A percentile compares a stretch with the other conserved stretches of the same genome.
phyloP scores from a whole-genome alignment of 257 asterid species.

The Datura wrightii region DNA sequence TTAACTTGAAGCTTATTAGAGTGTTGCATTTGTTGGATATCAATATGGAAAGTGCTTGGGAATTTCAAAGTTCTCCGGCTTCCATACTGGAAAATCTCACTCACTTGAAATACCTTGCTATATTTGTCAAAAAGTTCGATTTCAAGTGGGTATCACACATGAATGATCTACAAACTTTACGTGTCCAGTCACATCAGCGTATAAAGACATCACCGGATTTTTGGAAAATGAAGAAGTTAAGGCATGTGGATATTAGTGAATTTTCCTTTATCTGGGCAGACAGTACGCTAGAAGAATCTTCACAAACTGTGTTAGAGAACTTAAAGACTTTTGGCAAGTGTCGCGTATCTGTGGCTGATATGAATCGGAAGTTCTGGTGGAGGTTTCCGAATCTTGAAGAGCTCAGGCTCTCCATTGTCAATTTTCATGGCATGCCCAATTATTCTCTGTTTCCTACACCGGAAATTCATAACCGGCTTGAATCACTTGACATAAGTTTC shows the following conservation, averaged over 20 bases:
- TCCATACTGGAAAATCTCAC: background rate
- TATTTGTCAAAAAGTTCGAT: background rate
- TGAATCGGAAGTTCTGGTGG: conserved; percentile 31
- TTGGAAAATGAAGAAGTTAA: conserved; percentile 29
- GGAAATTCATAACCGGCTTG: background rate
- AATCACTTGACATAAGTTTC: conserved; percentile 22
- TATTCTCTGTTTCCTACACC: conserved; percentile 16
- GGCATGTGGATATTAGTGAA: conserved; percentile 15
- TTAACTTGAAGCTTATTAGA: background rate
- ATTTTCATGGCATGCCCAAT: background rate
- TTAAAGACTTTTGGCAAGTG: conserved; percentile 16
- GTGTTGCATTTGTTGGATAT: conserved; percentile 18
- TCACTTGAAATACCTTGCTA: conserved; percentile 11
- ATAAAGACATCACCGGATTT: conserved; percentile 17
- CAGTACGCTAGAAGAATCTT: background rate
- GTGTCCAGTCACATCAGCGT: conserved; percentile 3
- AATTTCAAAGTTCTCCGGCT: background rate
- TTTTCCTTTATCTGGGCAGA: conserved; percentile 25
- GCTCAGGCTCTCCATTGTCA: conserved; percentile 20
- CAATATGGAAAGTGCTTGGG: background rate
- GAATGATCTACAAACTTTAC: background rate
- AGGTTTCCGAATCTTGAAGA: conserved; percentile 24
- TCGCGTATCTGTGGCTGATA: background rate
- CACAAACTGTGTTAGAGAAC: background rate
- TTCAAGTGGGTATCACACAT: conserved; percentile 28